Base-by-base conservation (phyloP, 169 alveolate genomes). In the Plasmodium chabaudi region DNA sequence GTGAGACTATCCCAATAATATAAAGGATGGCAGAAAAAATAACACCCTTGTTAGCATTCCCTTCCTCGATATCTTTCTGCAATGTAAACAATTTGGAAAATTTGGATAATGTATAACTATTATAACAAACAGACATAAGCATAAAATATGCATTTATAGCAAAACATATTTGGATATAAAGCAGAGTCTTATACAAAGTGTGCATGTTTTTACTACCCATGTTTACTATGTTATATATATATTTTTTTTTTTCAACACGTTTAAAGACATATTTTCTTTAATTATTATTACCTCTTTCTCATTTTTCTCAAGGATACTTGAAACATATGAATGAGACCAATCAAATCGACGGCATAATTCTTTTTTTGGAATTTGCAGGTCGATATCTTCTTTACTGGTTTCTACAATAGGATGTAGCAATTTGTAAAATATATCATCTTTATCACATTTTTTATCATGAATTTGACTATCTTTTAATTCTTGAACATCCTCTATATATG, bases 331-430 rank as follows among this genome's bases (percentile, higher is more conserved):
- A 17, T 86, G 69, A 1, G 91, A 84, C 91, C 91, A 84, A 46
- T 84, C 91, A 53, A 84, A 68, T 56, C 91, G 84, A 21, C 87
- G 84, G 60, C 91, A 84, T 13, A 84, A 72, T 57, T 70, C 86
- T 63, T 84, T 84, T 69, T 84, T 84, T 7, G 91, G 91, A 42
- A 84, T 34, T 69, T 84, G 69, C 39, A 84, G 39, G 5, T 84
- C 91, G 19, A 84, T 47, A 21, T 84, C 25, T 7, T 70, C 86
- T 59, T 19, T 69, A 59, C 42, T 70, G 25, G 17, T 84, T 57
- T 61, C 87, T 17, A 84, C 51, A n/a, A 79, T 63, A 49, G 23
- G 49, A 23, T 70, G 34, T 57, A 84, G 17, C 1, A 70, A 27
- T 34, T 39, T 27, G 23, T 69, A 68, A 57, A 84, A 84, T 12